Evolutionary conservation across 768 basidiomycete species (phyloP).

Genomic region (Pleurotus salmoneostramineus): DNA sequence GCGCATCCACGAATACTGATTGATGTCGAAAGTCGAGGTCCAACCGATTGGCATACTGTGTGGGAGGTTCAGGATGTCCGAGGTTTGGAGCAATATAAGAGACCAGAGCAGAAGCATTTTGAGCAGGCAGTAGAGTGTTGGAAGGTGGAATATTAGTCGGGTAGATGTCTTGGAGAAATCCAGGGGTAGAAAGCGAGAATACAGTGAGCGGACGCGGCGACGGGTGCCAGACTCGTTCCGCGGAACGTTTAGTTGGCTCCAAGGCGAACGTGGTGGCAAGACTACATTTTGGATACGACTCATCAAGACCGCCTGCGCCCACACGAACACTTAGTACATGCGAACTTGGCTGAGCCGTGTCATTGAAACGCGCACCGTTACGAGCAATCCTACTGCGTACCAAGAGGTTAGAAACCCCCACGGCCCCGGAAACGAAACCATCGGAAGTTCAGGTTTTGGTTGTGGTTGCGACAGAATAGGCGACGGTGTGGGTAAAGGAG

Average conservation of each 20-base stretch:
- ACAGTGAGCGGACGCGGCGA: constrained; percentile 21
- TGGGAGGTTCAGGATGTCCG: constrained; percentile 23
- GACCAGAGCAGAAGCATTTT: constrained; percentile 56
- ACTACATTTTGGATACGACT: constrained; percentile 79
- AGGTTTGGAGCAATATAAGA: constrained; percentile 55
- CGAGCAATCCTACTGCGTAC: constrained; percentile 62
- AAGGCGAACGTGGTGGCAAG: constrained; percentile 51
- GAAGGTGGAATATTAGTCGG: constrained; percentile 56
- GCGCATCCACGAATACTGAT: constrained; percentile 21
- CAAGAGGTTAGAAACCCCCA: constrained; percentile 74
- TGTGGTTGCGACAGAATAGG: constrained; percentile 7
- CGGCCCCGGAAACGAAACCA: constrained; percentile 45
- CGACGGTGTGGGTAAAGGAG: constrained; percentile 7
- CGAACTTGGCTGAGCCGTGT: neutral
- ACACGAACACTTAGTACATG: neutral
- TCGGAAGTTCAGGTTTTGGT: neutral
- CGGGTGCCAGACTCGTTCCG: constrained; percentile 16
- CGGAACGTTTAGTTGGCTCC: constrained; percentile 11
- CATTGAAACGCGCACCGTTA: constrained; percentile 45
- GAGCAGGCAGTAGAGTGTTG: constrained; percentile 58
- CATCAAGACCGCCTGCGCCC: constrained; percentile 56
- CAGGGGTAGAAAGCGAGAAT: constrained; percentile 52
- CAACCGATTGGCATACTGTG: neutral
- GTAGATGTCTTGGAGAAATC: constrained; percentile 58
- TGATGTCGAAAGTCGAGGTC: neutral